phyloP scores from a whole-genome alignment of 2,329 filamentous ascomycete species.

The Bertia moriformis region DNA sequence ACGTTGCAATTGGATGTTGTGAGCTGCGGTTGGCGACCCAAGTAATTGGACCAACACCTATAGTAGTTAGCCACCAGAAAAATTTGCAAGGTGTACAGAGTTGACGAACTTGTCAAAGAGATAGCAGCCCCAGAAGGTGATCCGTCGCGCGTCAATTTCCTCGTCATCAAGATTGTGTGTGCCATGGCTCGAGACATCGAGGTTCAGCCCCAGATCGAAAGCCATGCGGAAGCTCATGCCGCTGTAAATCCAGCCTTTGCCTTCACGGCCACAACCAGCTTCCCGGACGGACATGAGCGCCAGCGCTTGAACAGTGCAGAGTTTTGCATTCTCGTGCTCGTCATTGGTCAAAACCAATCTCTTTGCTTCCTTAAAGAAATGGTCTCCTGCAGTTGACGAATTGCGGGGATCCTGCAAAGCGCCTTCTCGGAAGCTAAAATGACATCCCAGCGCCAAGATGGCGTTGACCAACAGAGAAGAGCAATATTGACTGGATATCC shows the following conservation, averaged over 20 bases:
- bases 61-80: not conserved
- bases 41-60: conserved; percentile 91
- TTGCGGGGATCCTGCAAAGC: conserved; percentile 61
- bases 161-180: conserved; percentile 54
- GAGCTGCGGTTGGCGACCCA: conserved; percentile 79
- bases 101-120: conserved; percentile 68
- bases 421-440: conserved; percentile 68
- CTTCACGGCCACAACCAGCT: conserved; percentile 83
- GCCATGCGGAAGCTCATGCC: conserved; percentile 98
- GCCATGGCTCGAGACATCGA: conserved; percentile 43
- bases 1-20: conserved; percentile 68
- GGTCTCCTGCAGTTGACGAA: conserved; percentile 76
- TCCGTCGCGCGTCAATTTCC: conserved; percentile 74
- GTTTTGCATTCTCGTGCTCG: conserved; percentile 74
- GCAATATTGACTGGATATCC: conserved; percentile 63
- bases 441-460: conserved; percentile 82
- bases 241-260: conserved; percentile 95
- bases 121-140: conserved; percentile 97
- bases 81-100: not conserved
- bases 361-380: conserved; percentile 92
- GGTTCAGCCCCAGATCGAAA: conserved; percentile 79
- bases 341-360: conserved; percentile 78
- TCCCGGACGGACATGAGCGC: conserved; percentile 93
- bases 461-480: conserved; percentile 82
- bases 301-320: conserved; percentile 84